These are phyloP conservation scores for Diaporthe longicolla DNA, from an alignment of 2,329 filamentous ascomycete genomes.

Conservation along the genomic window DNA sequence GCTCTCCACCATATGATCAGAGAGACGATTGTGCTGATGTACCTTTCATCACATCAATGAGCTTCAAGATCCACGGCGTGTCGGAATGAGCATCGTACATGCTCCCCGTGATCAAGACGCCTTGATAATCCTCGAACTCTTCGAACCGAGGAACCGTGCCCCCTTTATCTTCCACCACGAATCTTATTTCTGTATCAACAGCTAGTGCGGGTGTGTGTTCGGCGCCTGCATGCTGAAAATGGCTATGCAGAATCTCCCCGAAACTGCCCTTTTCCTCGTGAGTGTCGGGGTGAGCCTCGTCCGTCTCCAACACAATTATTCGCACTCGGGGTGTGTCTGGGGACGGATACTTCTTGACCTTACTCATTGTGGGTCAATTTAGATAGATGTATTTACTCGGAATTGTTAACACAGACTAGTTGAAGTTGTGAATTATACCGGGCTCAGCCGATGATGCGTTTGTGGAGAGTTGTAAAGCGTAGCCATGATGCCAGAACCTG, in stretches of 20 bases:
- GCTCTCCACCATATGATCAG: neutral
- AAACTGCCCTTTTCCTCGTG: constrained; percentile 65
- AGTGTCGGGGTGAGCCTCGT: constrained; percentile 67
- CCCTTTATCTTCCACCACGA: constrained; percentile 25
- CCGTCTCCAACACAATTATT: constrained; percentile 71
- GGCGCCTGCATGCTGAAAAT: constrained; percentile 65
- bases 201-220: constrained; percentile 67
- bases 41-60: constrained; percentile 6
- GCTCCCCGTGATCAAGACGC: constrained; percentile 80
- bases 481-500: neutral
- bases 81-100: constrained; percentile 79
- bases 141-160: constrained; percentile 53
- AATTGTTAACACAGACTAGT: neutral
- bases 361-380: neutral
- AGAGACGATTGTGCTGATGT: too few relatives aligned
- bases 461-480: neutral
- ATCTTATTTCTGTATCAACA: constrained; percentile 4
- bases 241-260: constrained; percentile 65
- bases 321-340: constrained; percentile 45
- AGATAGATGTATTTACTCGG: too few relatives aligned
- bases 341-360: neutral
- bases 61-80: constrained; percentile 77
- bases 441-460: too few relatives aligned
- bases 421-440: neutral
- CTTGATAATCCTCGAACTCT: constrained; percentile 76